Evolutionary conservation across 1,284 basidiomycete genomes (phyloP), one percentile per base, ranked within the genome.

Genomic region (Heterobasidion parviporum): DNA sequence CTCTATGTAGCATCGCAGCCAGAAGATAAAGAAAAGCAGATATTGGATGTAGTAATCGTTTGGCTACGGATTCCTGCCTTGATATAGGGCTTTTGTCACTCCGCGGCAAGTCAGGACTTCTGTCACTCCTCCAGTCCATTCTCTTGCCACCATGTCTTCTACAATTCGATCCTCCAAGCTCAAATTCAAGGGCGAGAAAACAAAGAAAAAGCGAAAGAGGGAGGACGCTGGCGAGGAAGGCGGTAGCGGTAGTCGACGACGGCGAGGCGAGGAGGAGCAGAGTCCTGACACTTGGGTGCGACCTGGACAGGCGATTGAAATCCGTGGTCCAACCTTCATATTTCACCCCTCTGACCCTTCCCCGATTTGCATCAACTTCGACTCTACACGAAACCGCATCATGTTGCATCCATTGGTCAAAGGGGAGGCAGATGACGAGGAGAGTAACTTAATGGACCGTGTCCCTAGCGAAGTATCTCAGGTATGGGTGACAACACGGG

Each of bases 161-260:
- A 71, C 80, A 66, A 73, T 81, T 18, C 82, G 83, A 56, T 77
- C 86, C 1, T 81, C 80, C 10, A 89, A 86, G 65, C 80, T 92
- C 59, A 90, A 85, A 63, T 94, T 94, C 72, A 94, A 94, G 67
- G 91, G 91, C 10, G 92, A 94, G 51, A 92, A 91, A 68, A 69
- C 75, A 8, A 87, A 83, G 71, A 89, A 88, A 76, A 93, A 92
- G 67, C 79, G 89, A 50, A 92, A 85, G 66, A 75, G 82, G 61
- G 81, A 82, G 8, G 75, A 38, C 36, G 47, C 8, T 14, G 18
- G 75, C 36, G 78, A 71, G 34, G 80, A 74, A 10, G 79, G 77
- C 3, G 72, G 72, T 15, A 68, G 72, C 49, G 72, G 75, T 47
- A 73, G 72, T 62, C 78, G 78, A 61, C 77, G 82, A 34, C 77